phyloP scores from a whole-genome alignment of 352 stramenopile species.

The Pythium volutum region DNA sequence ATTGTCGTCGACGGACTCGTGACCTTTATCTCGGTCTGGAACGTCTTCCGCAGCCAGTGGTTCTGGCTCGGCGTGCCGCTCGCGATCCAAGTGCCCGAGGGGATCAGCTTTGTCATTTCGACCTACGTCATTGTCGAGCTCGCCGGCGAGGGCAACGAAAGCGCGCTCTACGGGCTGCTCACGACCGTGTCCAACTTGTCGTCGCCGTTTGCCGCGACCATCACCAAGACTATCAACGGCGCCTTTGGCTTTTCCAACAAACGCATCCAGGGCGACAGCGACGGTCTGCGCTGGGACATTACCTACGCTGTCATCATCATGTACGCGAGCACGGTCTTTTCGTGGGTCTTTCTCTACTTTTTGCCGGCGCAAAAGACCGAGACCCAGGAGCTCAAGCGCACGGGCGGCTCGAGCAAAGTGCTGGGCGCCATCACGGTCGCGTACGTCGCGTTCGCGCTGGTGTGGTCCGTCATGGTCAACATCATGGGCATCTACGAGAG shows the following conservation, averaged over 20 bases:
- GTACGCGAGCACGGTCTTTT: slow-evolving; percentile 26
- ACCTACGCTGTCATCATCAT: slow-evolving; percentile 35
- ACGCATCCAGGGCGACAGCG: slow-evolving; percentile 29
- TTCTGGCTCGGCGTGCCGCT: slow-evolving; percentile 26
- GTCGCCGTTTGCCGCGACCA: slow-evolving; percentile 31
- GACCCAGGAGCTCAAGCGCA: slow-evolving; percentile 32
- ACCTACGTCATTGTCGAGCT: slow-evolving; percentile 31
- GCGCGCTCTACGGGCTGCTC: slow-evolving; percentile 37
- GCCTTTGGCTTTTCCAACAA: slow-evolving; percentile 32
- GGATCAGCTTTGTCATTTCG: slow-evolving; percentile 30
- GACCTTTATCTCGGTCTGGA: slow-evolving; percentile 31
- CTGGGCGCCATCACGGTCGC: slow-evolving; percentile 26
- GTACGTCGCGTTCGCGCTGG: slow-evolving; percentile 28
- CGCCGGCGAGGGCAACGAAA: slow-evolving; percentile 36
- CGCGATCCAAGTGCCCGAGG: slow-evolving; percentile 29
- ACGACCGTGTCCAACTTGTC: slow-evolving; percentile 39
- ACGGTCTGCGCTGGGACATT: slow-evolving; percentile 32
- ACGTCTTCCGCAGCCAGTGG: slow-evolving; percentile 27
- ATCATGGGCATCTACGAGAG: slow-evolving; percentile 38
- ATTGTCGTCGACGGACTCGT: slow-evolving; percentile 20
- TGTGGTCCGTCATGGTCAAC: slow-evolving; percentile 35
- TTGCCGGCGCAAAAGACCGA: slow-evolving; percentile 34
- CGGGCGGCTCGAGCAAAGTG: slow-evolving; percentile 22
- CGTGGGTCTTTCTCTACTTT: slow-evolving; percentile 27
- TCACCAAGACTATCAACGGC: slow-evolving; percentile 30